These are phyloP conservation scores for Huntiella decipiens DNA, from an alignment of 2,329 filamentous ascomycete species.

Conservation along the genomic window DNA sequence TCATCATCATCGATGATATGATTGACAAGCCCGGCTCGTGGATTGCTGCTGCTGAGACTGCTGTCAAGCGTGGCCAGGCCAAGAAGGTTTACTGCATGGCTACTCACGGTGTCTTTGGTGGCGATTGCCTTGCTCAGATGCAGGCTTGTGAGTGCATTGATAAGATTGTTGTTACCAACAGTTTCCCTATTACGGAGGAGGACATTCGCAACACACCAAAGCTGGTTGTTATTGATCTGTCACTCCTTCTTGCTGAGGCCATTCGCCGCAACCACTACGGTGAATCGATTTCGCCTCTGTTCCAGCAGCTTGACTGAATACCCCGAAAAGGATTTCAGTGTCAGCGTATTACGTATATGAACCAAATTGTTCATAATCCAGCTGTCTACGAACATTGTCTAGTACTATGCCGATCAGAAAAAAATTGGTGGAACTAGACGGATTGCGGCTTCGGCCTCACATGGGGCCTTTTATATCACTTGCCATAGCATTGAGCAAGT, in stretches of 20 bases:
- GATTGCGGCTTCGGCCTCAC: too few species aligned
- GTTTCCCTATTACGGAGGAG: slow-evolving; percentile 72
- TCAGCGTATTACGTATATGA: too few species aligned
- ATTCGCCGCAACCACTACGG: slow-evolving; percentile 94
- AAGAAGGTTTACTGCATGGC: slow-evolving; percentile 96
- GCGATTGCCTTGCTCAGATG: slow-evolving; percentile 74
- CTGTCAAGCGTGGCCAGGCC: slow-evolving; percentile 77
- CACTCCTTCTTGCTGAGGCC: slow-evolving; percentile 71
- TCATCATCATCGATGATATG: slow-evolving; percentile 96
- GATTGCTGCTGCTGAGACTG: slow-evolving; percentile 93
- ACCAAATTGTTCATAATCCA: too few species aligned
- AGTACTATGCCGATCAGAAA: too few species aligned
- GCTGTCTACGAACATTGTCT: too few species aligned
- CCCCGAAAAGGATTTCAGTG: too few species aligned
- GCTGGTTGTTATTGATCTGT: slow-evolving; percentile 75
- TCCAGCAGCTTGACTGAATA: slow-evolving; percentile 46
- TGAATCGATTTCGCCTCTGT: slow-evolving; percentile 55
- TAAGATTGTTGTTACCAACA: slow-evolving; percentile 87
- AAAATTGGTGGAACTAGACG: too few species aligned
- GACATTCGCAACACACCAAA: slow-evolving; percentile 56
- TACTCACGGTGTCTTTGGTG: slow-evolving; percentile 86
- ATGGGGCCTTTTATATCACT: too few species aligned
- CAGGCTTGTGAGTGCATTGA: slow-evolving; percentile 87
- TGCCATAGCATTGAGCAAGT: too few species aligned
- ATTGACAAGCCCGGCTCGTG: slow-evolving; percentile 94